A percentile compares a stretch with the other conserved stretches of the same genome.
Evolutionary conservation across 2,329 filamentous ascomycete species (phyloP).

Genomic region (Conoideocrella luteorostrata): DNA sequence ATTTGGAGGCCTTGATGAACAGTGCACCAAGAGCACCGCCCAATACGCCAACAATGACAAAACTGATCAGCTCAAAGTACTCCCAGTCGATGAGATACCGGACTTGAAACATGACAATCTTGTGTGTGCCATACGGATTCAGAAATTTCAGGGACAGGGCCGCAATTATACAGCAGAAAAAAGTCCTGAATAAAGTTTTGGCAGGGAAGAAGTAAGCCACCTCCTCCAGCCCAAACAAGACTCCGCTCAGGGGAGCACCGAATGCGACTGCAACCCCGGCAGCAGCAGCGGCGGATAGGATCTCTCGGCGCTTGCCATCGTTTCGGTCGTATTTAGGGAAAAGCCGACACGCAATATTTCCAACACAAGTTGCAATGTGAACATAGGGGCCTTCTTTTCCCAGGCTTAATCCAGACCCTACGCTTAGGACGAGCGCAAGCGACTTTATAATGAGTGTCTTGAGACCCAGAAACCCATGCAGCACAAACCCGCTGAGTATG

Average conservation of each 20-base stretch:
- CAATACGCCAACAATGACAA: conserved; percentile 78
- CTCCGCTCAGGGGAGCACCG: conserved; percentile 78
- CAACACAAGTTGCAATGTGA: conserved; percentile 93
- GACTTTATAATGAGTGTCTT: conserved; percentile 85
- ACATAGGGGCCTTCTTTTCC: conserved; percentile 95
- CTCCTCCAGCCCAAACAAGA: conserved; percentile 90
- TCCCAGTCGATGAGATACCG: conserved; percentile 88
- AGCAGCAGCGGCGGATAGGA: conserved; percentile 86
- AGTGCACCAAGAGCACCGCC: conserved; percentile 81
- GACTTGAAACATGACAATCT: conserved; percentile 95
- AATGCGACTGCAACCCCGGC: conserved; percentile 93
- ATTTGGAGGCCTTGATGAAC: conserved; percentile 91
- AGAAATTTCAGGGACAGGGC: conserved; percentile 89
- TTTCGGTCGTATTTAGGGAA: conserved; percentile 92
- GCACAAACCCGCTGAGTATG: conserved; percentile 93
- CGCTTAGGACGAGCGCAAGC: conserved; percentile 73
- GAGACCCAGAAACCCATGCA: conserved; percentile 89
- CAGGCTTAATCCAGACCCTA: conserved; percentile 85
- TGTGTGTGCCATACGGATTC: conserved; percentile 91
- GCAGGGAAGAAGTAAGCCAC: conserved; percentile 96
- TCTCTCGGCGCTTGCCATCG: conserved; percentile 87
- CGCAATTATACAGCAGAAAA: conserved; percentile 95
- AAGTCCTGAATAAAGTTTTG: conserved; percentile 94
- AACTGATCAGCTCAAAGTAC: conserved; percentile 81
- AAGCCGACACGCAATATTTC: conserved; percentile 90